phyloP scores from a whole-genome alignment of 257 asterid genomes.

The Solanum medicagineum region DNA sequence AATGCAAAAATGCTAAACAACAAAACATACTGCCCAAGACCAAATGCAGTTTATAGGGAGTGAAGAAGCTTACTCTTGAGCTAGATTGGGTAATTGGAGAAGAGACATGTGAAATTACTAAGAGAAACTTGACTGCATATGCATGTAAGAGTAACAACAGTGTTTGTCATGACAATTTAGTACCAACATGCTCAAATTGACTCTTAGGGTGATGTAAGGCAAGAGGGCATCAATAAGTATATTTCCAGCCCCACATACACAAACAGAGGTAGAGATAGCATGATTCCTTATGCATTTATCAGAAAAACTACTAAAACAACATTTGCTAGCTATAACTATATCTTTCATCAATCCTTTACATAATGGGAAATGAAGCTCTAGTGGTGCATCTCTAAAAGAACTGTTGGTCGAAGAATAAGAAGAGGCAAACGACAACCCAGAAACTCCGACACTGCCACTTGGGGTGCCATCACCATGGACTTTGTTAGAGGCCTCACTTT shows the following conservation, averaged over 20 bases:
- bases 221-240: slow-evolving; percentile 78
- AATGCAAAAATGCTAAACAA: too few relatives aligned
- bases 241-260: slow-evolving; percentile 75
- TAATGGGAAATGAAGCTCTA: slow-evolving; percentile 9
- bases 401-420: slow-evolving; percentile 37
- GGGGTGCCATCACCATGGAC: slow-evolving; percentile 59
- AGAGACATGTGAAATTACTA: too few relatives aligned
- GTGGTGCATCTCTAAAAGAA: slow-evolving; percentile 70
- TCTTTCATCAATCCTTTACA: neutral
- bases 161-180: too few relatives aligned
- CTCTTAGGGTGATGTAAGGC: slow-evolving; percentile 79
- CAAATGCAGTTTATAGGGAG: too few relatives aligned
- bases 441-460: slow-evolving; percentile 73
- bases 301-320: neutral
- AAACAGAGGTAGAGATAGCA: slow-evolving; percentile 49
- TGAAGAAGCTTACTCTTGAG: too few relatives aligned
- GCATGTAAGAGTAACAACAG: too few relatives aligned
- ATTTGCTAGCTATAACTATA: neutral
- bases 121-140: too few relatives aligned
- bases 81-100: too few relatives aligned
- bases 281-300: slow-evolving; percentile 69
- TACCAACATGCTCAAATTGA: neutral
- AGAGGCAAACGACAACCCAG: slow-evolving; percentile 28
- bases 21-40: too few relatives aligned
- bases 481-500: slow-evolving; percentile 31